phyloP scores from a whole-genome alignment of 2,329 filamentous ascomycete genomes.

The Aaosphaeria pasadenensis region DNA sequence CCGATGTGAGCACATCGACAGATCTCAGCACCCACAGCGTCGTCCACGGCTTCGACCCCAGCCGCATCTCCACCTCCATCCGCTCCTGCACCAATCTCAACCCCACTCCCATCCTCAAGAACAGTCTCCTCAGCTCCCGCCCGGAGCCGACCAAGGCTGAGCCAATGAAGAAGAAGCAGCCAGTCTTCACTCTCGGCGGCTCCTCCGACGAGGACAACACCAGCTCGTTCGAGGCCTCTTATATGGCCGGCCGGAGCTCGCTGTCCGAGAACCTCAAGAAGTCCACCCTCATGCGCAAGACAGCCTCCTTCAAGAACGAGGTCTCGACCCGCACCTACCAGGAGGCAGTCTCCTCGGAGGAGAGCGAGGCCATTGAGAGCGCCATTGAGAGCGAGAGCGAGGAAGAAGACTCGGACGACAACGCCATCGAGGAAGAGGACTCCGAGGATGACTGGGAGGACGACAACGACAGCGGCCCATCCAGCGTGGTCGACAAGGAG shows the following conservation, averaged over 20 bases:
- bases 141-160: slow-evolving; percentile 28
- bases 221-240: slow-evolving; percentile 65
- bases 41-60: slow-evolving; percentile 82
- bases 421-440: slow-evolving; percentile 39
- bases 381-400: slow-evolving; percentile 61
- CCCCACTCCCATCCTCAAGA: slow-evolving; percentile 61
- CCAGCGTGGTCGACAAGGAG: slow-evolving; percentile 74
- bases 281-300: slow-evolving; percentile 62
- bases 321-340: slow-evolving; percentile 66
- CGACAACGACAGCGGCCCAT: slow-evolving; percentile 74
- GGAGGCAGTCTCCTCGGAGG: slow-evolving; percentile 51
- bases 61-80: slow-evolving; percentile 67
- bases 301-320: slow-evolving; percentile 77
- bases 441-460: slow-evolving; percentile 61
- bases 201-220: slow-evolving; percentile 85
- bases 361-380: slow-evolving; percentile 58
- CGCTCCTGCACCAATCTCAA: slow-evolving; percentile 59
- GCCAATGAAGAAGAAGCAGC: slow-evolving; percentile 60
- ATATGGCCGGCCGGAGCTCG: slow-evolving; percentile 51
- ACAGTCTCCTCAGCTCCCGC: slow-evolving; percentile 29
- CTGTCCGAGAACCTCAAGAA: slow-evolving; percentile 53
- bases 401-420: slow-evolving; percentile 49
- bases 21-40: slow-evolving; percentile 65
- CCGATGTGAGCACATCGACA: slow-evolving; percentile 62
- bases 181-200: slow-evolving; percentile 71